Evolutionary conservation across 257 asterid species (phyloP).

Genomic region (Sherardia arvensis): DNA sequence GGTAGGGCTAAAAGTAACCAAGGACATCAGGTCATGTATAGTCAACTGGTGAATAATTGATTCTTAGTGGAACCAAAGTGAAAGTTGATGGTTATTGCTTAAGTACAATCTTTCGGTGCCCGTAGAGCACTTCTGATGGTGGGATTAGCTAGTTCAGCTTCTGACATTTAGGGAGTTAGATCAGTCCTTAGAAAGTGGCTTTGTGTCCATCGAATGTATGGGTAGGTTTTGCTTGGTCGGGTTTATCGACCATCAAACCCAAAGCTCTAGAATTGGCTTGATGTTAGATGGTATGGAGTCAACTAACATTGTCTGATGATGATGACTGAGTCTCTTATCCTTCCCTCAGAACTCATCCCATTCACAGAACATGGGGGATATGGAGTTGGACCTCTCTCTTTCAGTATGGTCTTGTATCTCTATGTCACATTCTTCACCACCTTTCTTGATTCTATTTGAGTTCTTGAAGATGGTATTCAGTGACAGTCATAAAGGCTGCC

Average conservation of each 20-base stretch:
- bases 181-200: background rate
- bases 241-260: background rate
- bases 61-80: background rate
- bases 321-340: constrained; percentile 1
- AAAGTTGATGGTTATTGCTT: background rate
- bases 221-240: background rate
- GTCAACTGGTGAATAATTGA: background rate
- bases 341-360: background rate
- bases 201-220: background rate
- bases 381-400: constrained; percentile 2
- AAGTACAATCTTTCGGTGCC: background rate
- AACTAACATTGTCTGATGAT: background rate
- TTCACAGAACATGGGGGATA: background rate
- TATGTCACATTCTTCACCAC: constrained; percentile 1
- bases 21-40: background rate
- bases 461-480: background rate
- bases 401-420: constrained; percentile 3
- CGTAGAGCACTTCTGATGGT: background rate
- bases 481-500: background rate
- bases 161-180: background rate
- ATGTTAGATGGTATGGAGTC: background rate
- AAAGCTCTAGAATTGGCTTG: background rate
- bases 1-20: background rate
- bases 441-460: background rate
- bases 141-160: background rate